Percentiles rank a stretch among this genome's conserved stretches.
Conservation (phyloP, 352 stramenopile genomes). For the Pythium phragmiticola region DNA sequence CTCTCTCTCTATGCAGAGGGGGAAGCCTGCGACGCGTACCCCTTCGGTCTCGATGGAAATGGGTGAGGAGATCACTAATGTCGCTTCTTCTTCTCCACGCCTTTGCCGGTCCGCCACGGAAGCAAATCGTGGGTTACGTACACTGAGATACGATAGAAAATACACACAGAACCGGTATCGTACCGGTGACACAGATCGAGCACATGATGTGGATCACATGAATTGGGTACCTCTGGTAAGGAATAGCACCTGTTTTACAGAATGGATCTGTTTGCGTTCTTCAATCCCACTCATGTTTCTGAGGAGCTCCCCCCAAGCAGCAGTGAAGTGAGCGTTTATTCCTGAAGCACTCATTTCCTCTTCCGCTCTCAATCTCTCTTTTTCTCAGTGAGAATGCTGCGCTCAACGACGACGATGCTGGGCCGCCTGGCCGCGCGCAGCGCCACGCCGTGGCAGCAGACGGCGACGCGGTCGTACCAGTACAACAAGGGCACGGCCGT, state of each 20-base stretch:
- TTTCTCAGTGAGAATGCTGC: not conserved
- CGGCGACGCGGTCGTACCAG: conserved; percentile 37
- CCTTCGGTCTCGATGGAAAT: too few species aligned
- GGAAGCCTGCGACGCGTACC: not conserved
- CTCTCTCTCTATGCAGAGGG: not conserved
- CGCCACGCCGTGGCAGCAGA: not conserved
- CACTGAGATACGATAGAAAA: not conserved
- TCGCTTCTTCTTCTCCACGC: not conserved
- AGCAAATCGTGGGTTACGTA: not conserved
- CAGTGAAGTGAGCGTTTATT: not conserved
- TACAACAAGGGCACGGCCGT: conserved; percentile 85
- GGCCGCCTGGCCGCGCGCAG: conserved; percentile 1
- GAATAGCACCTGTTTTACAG: conserved; percentile 7
- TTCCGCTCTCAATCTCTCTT: not conserved
- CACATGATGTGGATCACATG: not conserved
- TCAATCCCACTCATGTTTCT: conserved; percentile 11
- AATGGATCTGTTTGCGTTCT: conserved; percentile 27
- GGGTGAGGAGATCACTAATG: too few species aligned
- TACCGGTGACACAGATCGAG: not conserved
- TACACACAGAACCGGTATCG: not conserved
- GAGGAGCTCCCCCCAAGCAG: conserved; percentile 20
- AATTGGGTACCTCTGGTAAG: conserved; percentile 6
- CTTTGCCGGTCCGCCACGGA: not conserved
- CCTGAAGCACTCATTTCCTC: not conserved
- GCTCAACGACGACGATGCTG: conserved; percentile 11